Evolutionary conservation across 2,329 filamentous ascomycete genomes (phyloP), one percentile per base, ranked within the genome.

Genomic region (Thyridium curvatum): DNA sequence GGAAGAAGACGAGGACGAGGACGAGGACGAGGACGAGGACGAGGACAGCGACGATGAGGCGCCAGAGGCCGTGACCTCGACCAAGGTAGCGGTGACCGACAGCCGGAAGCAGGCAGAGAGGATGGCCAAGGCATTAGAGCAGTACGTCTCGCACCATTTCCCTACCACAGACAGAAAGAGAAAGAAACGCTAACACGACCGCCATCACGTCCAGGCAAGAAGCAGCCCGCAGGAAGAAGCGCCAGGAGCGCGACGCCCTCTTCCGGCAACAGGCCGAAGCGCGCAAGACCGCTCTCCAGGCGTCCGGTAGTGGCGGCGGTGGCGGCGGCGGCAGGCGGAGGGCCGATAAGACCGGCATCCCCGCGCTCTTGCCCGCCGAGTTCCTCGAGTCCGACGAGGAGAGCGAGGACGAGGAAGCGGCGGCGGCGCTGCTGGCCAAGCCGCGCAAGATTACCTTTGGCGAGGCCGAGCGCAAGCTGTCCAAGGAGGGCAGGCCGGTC

Each of bases 51-150:
- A 67, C 32, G 71, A 74, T 32, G 73, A 78, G 38, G 74, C 71
- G 35, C 74, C 74, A 0, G 75, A 75, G 8, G 76, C 79, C 54
- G 74, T 71, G 3, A 66, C 79, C n/a, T 78, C 75, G 1, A 73
- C 72, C 2, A 55, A 59, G 12, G 63, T 64, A 35, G 71, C 67
- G 3, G 72, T 71, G 2, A 64, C 60, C 12, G 60, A 69, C 42
- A 60, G 64, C 16, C 64, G 67, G 43, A 64, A 69, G 47, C 65
- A 67, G 3, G 61, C 65, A 1, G 63, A 71, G 43, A 66, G 62
- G 12, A 66, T 67, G 30, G 63, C 68, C 41, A 69, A 71, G 42
- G 72, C 69, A 16, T 69, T 66, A 7, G 67, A 72, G 48, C 62
- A 71, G 75, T 79, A 56, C 45, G 72, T 56, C 8, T 10, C n/a